Evolutionary conservation across 768 basidiomycete species (phyloP), one percentile per base, ranked within the genome.

Genomic region (Russula virescens): DNA sequence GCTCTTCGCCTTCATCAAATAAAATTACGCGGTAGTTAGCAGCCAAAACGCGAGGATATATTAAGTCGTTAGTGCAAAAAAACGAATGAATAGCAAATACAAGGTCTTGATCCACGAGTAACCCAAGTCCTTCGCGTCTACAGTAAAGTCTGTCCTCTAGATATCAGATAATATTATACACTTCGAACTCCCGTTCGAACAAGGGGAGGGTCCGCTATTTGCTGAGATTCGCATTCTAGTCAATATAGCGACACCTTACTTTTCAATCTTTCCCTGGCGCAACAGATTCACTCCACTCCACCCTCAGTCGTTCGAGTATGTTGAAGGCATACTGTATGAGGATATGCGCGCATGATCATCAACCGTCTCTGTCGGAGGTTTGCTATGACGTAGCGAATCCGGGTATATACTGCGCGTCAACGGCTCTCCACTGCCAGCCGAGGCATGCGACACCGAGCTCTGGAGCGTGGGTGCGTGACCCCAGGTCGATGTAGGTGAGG

Each of bases 361-460:
- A 11, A 18, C 16, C 16, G 34, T 13, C 10, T 10, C 49, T 28
- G 18, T 19, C n/a, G n/a, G n/a, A 4, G 56, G 19, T 23, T 11
- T 60, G 4, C 26, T 9, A 21, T 19, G 56, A 48, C 71, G 69
- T 42, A 66, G 64, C 21, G 69, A 65, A 23, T 68, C 62, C 19
- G 71, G 48, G 21, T 69, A 68, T 51, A 67, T 52, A 21, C 68
- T 62, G 6, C 65, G 63, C n/a, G 76, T 69, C 13, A 67, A 70
- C 46, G 75, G 74, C 64, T 78, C 77, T 10, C 71, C 76, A 62
- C 73, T 78, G 60, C 70, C 74, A 11, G 71, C 69, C n/a, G 77
- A 77, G 63, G 76, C 77, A 38, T 71, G 61, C 14, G 76, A 77
- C 23, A 62, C 68, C 9, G 75, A 70, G 67, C 74, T 76, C 62